Conservation (phyloP, 2,329 filamentous ascomycete genomes). For the Venturia carpophila region DNA sequence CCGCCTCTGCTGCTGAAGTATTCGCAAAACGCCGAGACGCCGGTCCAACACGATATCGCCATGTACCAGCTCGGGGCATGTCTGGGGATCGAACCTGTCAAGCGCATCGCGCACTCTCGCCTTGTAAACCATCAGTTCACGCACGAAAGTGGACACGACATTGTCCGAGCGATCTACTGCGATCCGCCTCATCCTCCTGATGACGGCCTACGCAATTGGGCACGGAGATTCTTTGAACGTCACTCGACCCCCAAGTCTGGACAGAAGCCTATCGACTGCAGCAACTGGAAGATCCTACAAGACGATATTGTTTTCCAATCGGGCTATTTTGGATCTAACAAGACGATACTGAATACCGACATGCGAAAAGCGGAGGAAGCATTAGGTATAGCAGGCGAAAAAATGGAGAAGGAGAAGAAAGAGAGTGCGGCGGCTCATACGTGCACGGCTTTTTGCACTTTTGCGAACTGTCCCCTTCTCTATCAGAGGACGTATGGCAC, state of each 20-base stretch:
- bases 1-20: background rate
- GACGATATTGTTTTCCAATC: background rate
- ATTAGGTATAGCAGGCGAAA: background rate
- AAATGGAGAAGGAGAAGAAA: background rate
- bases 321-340: background rate
- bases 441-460: background rate
- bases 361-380: background rate
- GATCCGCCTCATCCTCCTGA: background rate
- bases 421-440: background rate
- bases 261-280: background rate
- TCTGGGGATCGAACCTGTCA: background rate
- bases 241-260: background rate
- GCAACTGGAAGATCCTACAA: constrained; percentile 8
- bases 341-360: background rate
- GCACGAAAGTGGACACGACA: constrained; percentile 7
- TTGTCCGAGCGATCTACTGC: constrained; percentile 9
- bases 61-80: background rate
- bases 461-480: background rate
- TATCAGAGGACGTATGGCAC: background rate
- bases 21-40: background rate
- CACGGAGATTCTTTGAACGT: background rate
- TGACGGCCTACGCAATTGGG: background rate
- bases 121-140: constrained; percentile 9
- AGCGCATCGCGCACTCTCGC: background rate
- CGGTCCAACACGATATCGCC: constrained; percentile 9